Conservation (phyloP, 2,329 filamentous ascomycete genomes). For the Xylaria sp. region DNA sequence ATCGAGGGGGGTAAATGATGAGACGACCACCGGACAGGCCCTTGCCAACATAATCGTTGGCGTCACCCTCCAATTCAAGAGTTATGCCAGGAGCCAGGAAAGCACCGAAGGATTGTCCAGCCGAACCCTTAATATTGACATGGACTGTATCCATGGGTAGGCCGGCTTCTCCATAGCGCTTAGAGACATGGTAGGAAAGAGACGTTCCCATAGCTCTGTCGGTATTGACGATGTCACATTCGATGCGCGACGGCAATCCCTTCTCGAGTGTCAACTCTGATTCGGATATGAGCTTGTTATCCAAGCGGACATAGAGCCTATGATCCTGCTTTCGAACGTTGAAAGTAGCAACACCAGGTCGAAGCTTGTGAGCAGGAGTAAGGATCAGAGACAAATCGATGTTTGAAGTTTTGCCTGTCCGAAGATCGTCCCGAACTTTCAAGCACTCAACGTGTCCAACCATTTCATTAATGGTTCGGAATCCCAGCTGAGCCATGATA, state of each 20-base stretch:
- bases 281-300: slow-evolving; percentile 97
- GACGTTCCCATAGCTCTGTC: slow-evolving; percentile 93
- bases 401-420: slow-evolving; percentile 87
- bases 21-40: slow-evolving; percentile 90
- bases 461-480: slow-evolving; percentile 97
- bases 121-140: slow-evolving; percentile 94
- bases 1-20: slow-evolving; percentile 90
- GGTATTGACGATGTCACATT: slow-evolving; percentile 96
- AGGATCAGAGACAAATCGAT: slow-evolving; percentile 92
- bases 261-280: slow-evolving; percentile 94
- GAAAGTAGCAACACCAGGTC: slow-evolving; percentile 93
- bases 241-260: slow-evolving; percentile 88
- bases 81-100: slow-evolving; percentile 93
- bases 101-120: slow-evolving; percentile 94
- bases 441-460: slow-evolving; percentile 89
- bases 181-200: slow-evolving; percentile 93
- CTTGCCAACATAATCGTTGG: slow-evolving; percentile 97
- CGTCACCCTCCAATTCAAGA: slow-evolving; percentile 90
- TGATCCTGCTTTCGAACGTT: slow-evolving; percentile 98
- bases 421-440: slow-evolving; percentile 84
- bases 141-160: slow-evolving; percentile 93
- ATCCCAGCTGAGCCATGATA: slow-evolving; percentile 95
- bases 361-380: slow-evolving; percentile 93
- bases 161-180: slow-evolving; percentile 86
- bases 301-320: slow-evolving; percentile 86